Evolutionary conservation across 352 stramenopile species (phyloP).

Genomic region (Hyaloperonospora arabidopsidis): DNA sequence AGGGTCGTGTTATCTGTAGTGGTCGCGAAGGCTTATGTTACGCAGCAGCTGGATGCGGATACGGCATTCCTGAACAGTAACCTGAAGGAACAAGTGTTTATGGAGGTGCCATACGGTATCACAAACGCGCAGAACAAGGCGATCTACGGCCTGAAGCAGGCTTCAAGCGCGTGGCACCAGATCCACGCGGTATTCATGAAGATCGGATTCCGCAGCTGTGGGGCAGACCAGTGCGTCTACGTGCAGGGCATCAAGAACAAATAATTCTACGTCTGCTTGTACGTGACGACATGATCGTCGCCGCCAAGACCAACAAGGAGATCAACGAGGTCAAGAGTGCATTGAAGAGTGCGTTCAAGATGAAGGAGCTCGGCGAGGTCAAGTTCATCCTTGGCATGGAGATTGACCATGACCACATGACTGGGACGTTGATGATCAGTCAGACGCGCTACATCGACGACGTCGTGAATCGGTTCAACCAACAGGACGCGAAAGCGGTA

Average conservation of each 20-base stretch:
- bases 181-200: not conserved
- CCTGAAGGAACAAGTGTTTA: slow-evolving; percentile 2
- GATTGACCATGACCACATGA: not conserved
- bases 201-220: not conserved
- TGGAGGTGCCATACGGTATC: slow-evolving; percentile 7
- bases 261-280: not conserved
- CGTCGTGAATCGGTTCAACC: slow-evolving; percentile 4
- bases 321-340: not conserved
- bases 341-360: not conserved
- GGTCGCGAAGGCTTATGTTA: not conserved
- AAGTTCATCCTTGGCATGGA: slow-evolving; percentile 2
- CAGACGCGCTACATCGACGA: slow-evolving; percentile 1
- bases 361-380: not conserved
- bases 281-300: slow-evolving; percentile 1
- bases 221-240: not conserved
- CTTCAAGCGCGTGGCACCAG: slow-evolving; percentile 2
- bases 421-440: not conserved
- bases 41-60: slow-evolving; percentile 5
- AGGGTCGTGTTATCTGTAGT: slow-evolving; percentile 1
- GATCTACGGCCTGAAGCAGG: slow-evolving; percentile 21
- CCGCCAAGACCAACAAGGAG: not conserved
- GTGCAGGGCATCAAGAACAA: not conserved
- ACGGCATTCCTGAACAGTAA: slow-evolving; percentile 10
- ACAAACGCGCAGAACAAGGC: slow-evolving; percentile 1
- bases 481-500: not conserved